These are phyloP conservation scores for Apiospora marii DNA, from an alignment of 2,329 filamentous ascomycete genomes.

Conservation along the genomic window DNA sequence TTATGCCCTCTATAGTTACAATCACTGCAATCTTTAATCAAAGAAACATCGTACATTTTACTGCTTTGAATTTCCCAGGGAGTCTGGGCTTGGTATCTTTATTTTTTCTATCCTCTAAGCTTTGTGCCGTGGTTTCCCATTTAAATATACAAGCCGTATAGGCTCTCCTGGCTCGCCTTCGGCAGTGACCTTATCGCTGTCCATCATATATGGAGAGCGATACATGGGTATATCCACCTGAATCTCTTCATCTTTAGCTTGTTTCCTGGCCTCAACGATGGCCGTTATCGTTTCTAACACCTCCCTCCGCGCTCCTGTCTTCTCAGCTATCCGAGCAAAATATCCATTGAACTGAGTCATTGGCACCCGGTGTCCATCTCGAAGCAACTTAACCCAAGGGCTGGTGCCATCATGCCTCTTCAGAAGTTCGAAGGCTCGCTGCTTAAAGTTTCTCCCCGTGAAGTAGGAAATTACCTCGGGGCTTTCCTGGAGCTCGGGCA, in stretches of 20 bases:
- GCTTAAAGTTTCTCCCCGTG: conserved; percentile 68
- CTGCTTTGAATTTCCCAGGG: background rate
- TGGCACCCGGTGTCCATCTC: conserved; percentile 71
- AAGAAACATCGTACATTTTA: background rate
- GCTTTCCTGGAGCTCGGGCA: conserved; percentile 76
- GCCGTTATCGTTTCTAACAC: conserved; percentile 77
- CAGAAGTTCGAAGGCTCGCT: conserved; percentile 62
- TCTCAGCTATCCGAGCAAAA: conserved; percentile 75
- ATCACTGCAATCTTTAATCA: too few relatives aligned
- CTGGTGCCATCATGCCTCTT: conserved; percentile 62
- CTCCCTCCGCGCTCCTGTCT: conserved; percentile 75
- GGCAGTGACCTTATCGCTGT: conserved; percentile 36
- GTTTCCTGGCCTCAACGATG: conserved; percentile 75
- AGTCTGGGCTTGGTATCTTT: background rate
- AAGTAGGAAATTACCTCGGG: conserved; percentile 64
- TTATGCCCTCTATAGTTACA: background rate
- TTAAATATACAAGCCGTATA: conserved; percentile 27
- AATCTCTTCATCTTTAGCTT: conserved; percentile 42
- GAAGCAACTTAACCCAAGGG: conserved; percentile 73
- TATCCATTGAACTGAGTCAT: conserved; percentile 90
- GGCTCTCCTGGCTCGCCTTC: conserved; percentile 21
- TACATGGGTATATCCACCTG: conserved; percentile 35
- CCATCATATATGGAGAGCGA: conserved; percentile 37
- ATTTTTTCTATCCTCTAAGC: background rate
- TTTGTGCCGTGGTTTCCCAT: conserved; percentile 19